Conservation (phyloP, 2,329 filamentous ascomycete genomes). For the Colletotrichum scovillei region DNA sequence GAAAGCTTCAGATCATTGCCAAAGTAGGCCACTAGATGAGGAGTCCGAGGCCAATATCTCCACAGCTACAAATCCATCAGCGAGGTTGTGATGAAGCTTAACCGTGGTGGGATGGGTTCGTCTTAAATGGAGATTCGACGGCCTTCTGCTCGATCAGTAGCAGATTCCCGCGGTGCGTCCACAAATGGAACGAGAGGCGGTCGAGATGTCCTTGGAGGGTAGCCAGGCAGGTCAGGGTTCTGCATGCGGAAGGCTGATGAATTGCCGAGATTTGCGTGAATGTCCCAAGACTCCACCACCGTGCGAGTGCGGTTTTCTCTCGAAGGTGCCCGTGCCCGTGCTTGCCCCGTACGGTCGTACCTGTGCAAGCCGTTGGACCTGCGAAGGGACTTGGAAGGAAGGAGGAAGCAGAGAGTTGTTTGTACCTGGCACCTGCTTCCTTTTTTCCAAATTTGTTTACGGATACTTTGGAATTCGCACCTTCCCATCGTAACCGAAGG, state of each 20-base stretch:
- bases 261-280: slow-evolving; percentile 29
- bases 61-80: slow-evolving; percentile 2
- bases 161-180: not conserved
- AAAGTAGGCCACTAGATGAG: not conserved
- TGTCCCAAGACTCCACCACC: slow-evolving; percentile 8
- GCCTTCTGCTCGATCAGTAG: not conserved
- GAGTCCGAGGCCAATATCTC: not conserved
- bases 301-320: not conserved
- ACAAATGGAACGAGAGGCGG: not conserved
- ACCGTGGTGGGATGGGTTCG: slow-evolving; percentile 20
- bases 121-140: slow-evolving; percentile 1
- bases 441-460: not conserved
- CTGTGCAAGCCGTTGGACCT: not conserved
- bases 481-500: too few species aligned
- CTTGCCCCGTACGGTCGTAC: too few species aligned
- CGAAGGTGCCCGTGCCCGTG: not conserved
- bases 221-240: slow-evolving; percentile 22
- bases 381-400: too few species aligned
- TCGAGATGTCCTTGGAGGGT: not conserved
- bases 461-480: too few species aligned
- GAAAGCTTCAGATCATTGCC: not conserved
- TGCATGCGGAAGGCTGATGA: slow-evolving; percentile 31
- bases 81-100: slow-evolving; percentile 24
- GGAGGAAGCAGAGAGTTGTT: too few species aligned
- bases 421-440: too few species aligned